These are phyloP conservation scores for Forsythia suspensa DNA, from an alignment of 257 asterid species.

Conservation along the genomic window DNA sequence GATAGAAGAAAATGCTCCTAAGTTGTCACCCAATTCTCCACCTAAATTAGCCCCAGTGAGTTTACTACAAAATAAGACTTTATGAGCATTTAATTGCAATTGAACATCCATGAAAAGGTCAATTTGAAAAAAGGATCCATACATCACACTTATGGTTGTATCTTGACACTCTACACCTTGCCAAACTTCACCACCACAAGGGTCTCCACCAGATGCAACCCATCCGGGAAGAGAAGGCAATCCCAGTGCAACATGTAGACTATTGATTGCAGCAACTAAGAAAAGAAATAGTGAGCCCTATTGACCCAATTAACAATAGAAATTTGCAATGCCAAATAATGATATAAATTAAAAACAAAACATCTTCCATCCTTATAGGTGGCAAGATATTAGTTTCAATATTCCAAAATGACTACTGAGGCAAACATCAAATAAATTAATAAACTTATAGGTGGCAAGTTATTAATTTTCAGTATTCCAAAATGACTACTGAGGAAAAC, in stretches of 20 bases:
- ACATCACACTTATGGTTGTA: conserved; percentile 62
- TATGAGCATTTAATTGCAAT: conserved; percentile 17
- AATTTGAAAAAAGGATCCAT: conserved; percentile 30
- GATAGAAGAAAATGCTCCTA: conserved; percentile 68
- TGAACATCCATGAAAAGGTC: not conserved
- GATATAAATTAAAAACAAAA: too few species aligned
- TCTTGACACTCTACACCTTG: conserved; percentile 83
- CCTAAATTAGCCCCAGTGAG: conserved; percentile 75
- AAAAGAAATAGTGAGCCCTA: conserved; percentile 6
- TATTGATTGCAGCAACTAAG: conserved; percentile 80
- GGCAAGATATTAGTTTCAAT: too few species aligned
- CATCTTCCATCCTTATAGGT: too few species aligned
- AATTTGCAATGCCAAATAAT: too few species aligned
- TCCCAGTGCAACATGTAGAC: conserved; percentile 63
- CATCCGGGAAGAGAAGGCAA: conserved; percentile 89
- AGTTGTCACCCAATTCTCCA: conserved; percentile 79
- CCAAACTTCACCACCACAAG: conserved; percentile 72
- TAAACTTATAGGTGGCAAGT: too few species aligned
- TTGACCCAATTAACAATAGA: too few species aligned
- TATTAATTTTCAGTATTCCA: too few species aligned
- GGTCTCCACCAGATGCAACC: conserved; percentile 80
- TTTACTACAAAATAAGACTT: conserved; percentile 42
- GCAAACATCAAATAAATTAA: too few species aligned
- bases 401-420: too few species aligned
- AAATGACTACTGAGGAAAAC: too few species aligned